phyloP scores from a whole-genome alignment of 345 rosid genomes.

The Raphanus raphanistrum region DNA sequence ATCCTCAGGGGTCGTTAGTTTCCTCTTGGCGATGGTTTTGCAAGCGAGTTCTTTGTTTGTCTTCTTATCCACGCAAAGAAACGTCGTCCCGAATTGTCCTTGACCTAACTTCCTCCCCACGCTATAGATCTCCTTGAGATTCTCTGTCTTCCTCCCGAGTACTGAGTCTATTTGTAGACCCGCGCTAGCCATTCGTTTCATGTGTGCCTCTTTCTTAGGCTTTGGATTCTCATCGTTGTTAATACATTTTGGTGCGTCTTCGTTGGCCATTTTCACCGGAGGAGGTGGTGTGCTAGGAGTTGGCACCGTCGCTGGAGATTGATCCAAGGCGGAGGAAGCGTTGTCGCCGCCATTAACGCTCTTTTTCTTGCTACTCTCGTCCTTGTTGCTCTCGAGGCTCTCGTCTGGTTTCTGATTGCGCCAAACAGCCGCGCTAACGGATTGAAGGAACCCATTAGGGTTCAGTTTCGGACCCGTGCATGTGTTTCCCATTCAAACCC shows the following conservation, averaged over 20 bases:
- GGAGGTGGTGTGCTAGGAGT: constrained; percentile 69
- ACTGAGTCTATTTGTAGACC: constrained; percentile 73
- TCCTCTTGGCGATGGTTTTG: constrained; percentile 84
- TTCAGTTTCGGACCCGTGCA: constrained; percentile 82
- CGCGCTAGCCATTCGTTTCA: constrained; percentile 62
- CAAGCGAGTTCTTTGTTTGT: constrained; percentile 73
- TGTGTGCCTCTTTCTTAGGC: constrained; percentile 48
- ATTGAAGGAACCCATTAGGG: constrained; percentile 67
- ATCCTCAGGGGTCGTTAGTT: constrained; percentile 65
- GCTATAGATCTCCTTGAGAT: constrained; percentile 70
- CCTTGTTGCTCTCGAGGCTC: constrained; percentile 38
- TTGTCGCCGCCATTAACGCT: constrained; percentile 33
- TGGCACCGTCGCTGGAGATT: constrained; percentile 23
- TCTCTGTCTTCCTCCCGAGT: constrained; percentile 75
- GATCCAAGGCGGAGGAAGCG: constrained; percentile 29
- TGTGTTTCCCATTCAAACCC: constrained; percentile 79
- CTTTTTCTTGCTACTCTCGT: constrained; percentile 34
- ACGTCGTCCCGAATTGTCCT: constrained; percentile 96
- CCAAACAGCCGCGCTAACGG: constrained; percentile 84
- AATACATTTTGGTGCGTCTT: constrained; percentile 30
- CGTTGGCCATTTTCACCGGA: constrained; percentile 54
- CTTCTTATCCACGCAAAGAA: constrained; percentile 67
- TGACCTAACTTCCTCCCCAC: constrained; percentile 92
- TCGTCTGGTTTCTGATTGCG: constrained; percentile 54
- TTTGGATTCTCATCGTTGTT: constrained; percentile 40